Evolutionary conservation across 768 basidiomycete species (phyloP), one percentile per base, ranked within the genome.

Genomic region (Mycena latifolia): DNA sequence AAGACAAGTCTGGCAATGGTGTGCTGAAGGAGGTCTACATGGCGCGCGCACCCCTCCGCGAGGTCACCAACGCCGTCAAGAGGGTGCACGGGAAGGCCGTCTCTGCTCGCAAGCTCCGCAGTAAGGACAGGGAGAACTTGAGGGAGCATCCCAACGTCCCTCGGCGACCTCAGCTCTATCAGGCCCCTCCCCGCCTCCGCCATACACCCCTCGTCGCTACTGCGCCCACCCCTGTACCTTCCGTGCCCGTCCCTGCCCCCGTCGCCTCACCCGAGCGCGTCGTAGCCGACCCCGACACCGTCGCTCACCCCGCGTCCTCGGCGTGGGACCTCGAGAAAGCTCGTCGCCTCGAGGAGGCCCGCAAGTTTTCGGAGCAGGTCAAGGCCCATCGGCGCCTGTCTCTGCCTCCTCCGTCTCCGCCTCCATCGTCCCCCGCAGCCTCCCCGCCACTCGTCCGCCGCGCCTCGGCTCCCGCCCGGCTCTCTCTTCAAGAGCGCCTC

Each of bases 401-500:
- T 1, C 39, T 63, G n/a, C 50, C 50, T 0, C 24, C 47, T 2
- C 37, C 37, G 17, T 37, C 35, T 2, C n/a, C 48, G 10, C 47
- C 28, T 20, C 18, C 47, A 0, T 2, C 53, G 15, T n/a, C 53
- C 18, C 33, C 39, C 39, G 11, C 24, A 11, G 15, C 55, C 5
- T 17, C 52, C 15, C 3, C 51, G 1, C n/a, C 7, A 1, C 43
- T 48, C 47, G 17, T 3, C 0, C 46, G 48, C 2, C 25, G 29
- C 37, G 39, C 17, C 20, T 63, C 55, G 2, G 47, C 39, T 1
- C 55, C 62, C 35, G 62, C 47, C 1, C 54, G 62, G 5, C 25
- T 63, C 31, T n/a, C 62, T 3, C 25, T 63, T 10, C 11, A 41
- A 18, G 55, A 57, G 18, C 63, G 63, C 37, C 63, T 64, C 55